Conservation (phyloP, 768 basidiomycete species). For the Mycena olivaceomarginata region DNA sequence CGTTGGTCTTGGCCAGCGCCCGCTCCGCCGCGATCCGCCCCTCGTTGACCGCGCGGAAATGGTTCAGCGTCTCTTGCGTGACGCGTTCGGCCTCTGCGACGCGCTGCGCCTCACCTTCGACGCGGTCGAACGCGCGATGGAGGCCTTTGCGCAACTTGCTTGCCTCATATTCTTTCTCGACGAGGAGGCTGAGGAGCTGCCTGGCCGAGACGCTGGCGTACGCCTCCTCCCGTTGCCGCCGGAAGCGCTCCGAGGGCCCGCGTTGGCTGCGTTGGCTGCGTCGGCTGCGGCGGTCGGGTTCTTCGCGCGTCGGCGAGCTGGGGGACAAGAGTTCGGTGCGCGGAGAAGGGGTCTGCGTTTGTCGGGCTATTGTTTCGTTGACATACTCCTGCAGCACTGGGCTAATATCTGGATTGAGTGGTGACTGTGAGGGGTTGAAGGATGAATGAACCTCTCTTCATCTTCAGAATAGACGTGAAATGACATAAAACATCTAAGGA, state of each 20-base stretch:
- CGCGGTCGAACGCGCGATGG: slow-evolving; percentile 58
- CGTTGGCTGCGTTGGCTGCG: slow-evolving; percentile 45
- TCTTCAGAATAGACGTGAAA: slow-evolving; percentile 38
- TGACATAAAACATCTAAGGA: slow-evolving; percentile 1
- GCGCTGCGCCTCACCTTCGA: slow-evolving; percentile 54
- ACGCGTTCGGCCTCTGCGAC: slow-evolving; percentile 40
- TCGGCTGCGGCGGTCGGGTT: slow-evolving; percentile 19
- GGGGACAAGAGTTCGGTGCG: slow-evolving; percentile 43
- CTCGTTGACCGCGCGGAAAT: slow-evolving; percentile 46
- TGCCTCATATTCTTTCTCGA: slow-evolving; percentile 63
- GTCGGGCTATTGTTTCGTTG: slow-evolving; percentile 37
- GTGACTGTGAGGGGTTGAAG: too few species aligned
- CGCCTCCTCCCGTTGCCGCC: slow-evolving; percentile 56
- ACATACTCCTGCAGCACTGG: slow-evolving; percentile 35
- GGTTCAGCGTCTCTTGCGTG: slow-evolving; percentile 35
- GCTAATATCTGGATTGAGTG: slow-evolving; percentile 22
- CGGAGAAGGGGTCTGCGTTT: slow-evolving; percentile 46
- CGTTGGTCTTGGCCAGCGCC: slow-evolving; percentile 41
- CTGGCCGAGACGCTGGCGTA: slow-evolving; percentile 53
- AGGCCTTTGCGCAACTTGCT: slow-evolving; percentile 62
- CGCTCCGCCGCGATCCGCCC: slow-evolving; percentile 54
- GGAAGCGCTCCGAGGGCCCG: slow-evolving; percentile 56
- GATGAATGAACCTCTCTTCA: slow-evolving; percentile 35
- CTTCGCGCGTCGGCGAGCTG: slow-evolving; percentile 24
- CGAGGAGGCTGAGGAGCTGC: slow-evolving; percentile 57